phyloP scores from a whole-genome alignment of 768 basidiomycete species.

The Tricholoma flavovirens region DNA sequence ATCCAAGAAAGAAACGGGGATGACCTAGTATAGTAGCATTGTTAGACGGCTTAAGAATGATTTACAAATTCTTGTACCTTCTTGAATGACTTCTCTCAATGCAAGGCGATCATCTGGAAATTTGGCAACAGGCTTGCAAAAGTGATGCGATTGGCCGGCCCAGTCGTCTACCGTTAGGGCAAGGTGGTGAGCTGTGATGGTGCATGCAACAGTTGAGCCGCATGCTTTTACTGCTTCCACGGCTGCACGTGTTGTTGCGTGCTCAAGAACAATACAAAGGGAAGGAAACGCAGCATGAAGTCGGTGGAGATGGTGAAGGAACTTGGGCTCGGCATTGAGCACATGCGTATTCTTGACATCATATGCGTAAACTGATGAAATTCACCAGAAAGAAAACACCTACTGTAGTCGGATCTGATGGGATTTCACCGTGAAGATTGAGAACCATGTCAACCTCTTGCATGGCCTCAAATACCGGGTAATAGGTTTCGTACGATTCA shows the following conservation, averaged over 20 bases:
- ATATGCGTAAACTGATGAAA: background rate
- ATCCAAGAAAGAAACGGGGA: slow-evolving; percentile 94
- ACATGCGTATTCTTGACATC: slow-evolving; percentile 73
- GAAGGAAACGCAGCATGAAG: slow-evolving; percentile 81
- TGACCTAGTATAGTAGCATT: slow-evolving; percentile 62
- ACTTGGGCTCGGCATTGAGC: slow-evolving; percentile 86
- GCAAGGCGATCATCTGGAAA: slow-evolving; percentile 88
- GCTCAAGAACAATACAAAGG: slow-evolving; percentile 93
- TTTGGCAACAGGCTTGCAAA: slow-evolving; percentile 98
- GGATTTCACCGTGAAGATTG: slow-evolving; percentile 95
- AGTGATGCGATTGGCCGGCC: slow-evolving; percentile 93
- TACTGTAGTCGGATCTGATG: slow-evolving; percentile 67
- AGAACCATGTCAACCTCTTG: slow-evolving; percentile 90
- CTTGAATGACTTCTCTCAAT: slow-evolving; percentile 65
- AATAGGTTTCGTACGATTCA: slow-evolving; percentile 91
- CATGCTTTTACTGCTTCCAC: slow-evolving; percentile 78
- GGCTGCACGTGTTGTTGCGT: slow-evolving; percentile 90
- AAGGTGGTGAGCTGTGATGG: slow-evolving; percentile 96
- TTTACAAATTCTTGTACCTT: slow-evolving; percentile 42
- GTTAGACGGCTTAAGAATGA: slow-evolving; percentile 1
- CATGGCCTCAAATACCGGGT: slow-evolving; percentile 92
- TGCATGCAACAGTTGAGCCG: slow-evolving; percentile 84
- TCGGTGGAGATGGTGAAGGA: slow-evolving; percentile 81
- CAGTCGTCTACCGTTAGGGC: slow-evolving; percentile 93
- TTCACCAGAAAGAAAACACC: slow-evolving; percentile 19